A percentile compares a stretch with the other conserved stretches of the same genome.
phyloP scores from a whole-genome alignment of 176 grass and related monocot genomes.

The Metroxylon sagu region DNA sequence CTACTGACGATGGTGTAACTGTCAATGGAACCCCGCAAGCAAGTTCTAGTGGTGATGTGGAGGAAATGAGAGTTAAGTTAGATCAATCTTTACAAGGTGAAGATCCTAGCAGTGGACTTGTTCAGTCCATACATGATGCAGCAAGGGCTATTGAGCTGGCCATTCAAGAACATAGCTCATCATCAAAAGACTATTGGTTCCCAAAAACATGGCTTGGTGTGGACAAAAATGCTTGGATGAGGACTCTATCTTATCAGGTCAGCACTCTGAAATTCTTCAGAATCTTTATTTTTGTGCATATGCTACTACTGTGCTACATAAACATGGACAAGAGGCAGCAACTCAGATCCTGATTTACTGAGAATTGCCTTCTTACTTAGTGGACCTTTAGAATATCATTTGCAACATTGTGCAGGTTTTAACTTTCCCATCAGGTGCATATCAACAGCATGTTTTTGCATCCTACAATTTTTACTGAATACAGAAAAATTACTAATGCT shows the following conservation, averaged over 20 bases:
- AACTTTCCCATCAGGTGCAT: no score
- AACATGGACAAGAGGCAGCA: no score
- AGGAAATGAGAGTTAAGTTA: conserved; percentile 67
- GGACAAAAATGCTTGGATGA: conserved; percentile 87
- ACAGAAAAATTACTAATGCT: no score
- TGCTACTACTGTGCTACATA: not conserved
- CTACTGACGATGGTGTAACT: conserved; percentile 52
- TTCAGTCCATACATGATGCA: conserved; percentile 92
- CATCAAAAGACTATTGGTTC: conserved; percentile 55
- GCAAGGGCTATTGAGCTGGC: conserved; percentile 82
- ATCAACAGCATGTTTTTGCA: no score
- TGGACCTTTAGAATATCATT: no score
- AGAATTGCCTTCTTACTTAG: no score
- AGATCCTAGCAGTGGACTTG: conserved; percentile 57
- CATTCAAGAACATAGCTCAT: conserved; percentile 58
- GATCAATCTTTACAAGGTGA: conserved; percentile 61
- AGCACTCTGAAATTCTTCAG: conserved; percentile 10
- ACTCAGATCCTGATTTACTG: no score
- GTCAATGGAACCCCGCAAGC: conserved; percentile 56
- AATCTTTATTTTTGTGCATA: not conserved
- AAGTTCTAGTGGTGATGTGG: conserved; percentile 47
- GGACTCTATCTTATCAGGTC: conserved; percentile 85
- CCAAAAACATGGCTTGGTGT: conserved; percentile 72
- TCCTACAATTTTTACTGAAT: no score
- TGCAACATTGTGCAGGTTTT: no score